phyloP scores from a whole-genome alignment of 306 rosid genomes.

The Cercis canadensis region DNA sequence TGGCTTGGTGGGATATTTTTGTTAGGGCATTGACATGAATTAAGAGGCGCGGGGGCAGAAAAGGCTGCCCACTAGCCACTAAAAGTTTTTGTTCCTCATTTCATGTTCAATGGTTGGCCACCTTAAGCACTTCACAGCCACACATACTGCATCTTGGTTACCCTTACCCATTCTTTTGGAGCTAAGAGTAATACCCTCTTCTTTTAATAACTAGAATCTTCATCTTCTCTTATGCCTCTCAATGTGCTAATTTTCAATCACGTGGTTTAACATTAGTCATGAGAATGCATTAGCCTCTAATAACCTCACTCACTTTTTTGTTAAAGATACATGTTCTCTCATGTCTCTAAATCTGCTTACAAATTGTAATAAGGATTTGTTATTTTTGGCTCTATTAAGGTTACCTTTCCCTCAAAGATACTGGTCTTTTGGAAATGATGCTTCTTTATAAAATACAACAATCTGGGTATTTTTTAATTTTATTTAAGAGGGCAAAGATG shows the following conservation, averaged over 20 bases:
- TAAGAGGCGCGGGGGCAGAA: background rate
- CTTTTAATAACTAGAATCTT: background rate
- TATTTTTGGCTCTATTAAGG: no score
- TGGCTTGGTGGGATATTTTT: slow-evolving; percentile 25
- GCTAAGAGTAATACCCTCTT: background rate
- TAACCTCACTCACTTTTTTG: no score
- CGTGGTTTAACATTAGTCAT: no score
- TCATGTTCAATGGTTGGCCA: slow-evolving; percentile 19
- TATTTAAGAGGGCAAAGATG: no score
- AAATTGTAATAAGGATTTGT: no score
- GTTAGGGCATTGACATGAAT: background rate
- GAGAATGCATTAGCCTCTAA: no score
- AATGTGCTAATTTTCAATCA: background rate
- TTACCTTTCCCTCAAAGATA: background rate
- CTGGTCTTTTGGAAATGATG: background rate
- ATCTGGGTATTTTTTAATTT: no score
- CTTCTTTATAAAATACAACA: background rate
- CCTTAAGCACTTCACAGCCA: slow-evolving; percentile 36
- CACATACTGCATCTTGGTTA: slow-evolving; percentile 20
- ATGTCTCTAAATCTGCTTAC: background rate
- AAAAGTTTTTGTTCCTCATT: slow-evolving; percentile 12
- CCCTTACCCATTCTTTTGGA: slow-evolving; percentile 29
- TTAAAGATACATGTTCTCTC: background rate
- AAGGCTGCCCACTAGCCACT: background rate
- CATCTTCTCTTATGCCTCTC: background rate